Evolutionary conservation across 768 basidiomycete genomes (phyloP).

Genomic region (Dendrothele bispora): DNA sequence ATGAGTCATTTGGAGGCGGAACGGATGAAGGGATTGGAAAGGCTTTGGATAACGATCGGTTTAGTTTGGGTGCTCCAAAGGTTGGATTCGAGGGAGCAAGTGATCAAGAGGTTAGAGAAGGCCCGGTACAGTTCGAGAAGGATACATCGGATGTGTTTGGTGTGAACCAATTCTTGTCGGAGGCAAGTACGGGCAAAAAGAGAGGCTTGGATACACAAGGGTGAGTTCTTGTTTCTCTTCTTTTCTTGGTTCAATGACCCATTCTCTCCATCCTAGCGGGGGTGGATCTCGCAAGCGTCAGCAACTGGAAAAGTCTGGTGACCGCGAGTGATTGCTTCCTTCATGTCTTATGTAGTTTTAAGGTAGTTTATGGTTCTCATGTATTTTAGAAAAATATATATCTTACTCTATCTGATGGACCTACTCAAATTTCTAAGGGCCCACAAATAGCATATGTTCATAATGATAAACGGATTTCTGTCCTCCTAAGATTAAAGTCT

Average conservation of each 20-base stretch:
- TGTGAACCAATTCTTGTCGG: conserved; percentile 94
- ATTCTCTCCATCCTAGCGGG: conserved; percentile 25
- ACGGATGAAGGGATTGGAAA: conserved; percentile 93
- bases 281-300: conserved; percentile 54
- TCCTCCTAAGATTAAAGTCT: too few relatives aligned
- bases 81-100: conserved; percentile 91
- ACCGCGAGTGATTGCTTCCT: conserved; percentile 15
- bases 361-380: not conserved
- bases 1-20: conserved; percentile 91
- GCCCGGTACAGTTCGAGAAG: conserved; percentile 99
- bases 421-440: too few relatives aligned
- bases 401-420: too few relatives aligned
- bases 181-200: conserved; percentile 94
- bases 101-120: conserved; percentile 82
- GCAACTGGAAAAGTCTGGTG: conserved; percentile 50
- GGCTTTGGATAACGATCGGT: conserved; percentile 92
- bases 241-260: conserved; percentile 1
- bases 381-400: not conserved
- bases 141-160: conserved; percentile 97
- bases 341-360: not conserved
- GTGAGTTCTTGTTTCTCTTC: conserved; percentile 38
- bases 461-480: too few relatives aligned
- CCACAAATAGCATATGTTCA: too few relatives aligned
- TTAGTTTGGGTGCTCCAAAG: conserved; percentile 80
- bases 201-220: conserved; percentile 77